Evolutionary conservation across 768 basidiomycete species (phyloP).

Genomic region (Lyophyllum semitale): DNA sequence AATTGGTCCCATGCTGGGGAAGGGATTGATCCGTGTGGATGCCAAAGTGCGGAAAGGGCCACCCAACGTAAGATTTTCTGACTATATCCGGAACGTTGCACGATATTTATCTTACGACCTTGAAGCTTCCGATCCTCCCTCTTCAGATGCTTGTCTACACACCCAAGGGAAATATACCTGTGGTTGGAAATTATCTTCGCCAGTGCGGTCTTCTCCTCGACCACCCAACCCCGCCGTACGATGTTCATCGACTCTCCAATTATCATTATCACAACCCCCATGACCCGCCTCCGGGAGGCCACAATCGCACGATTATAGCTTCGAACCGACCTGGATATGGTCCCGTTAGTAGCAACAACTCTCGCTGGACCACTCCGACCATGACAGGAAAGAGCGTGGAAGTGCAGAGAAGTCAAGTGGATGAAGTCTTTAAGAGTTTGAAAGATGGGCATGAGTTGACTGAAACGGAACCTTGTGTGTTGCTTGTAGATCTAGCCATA

Average conservation of each 20-base stretch:
- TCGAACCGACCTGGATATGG: constrained; percentile 43
- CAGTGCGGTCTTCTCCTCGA: constrained; percentile 71
- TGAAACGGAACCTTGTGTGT: constrained; percentile 84
- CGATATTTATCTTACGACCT: background rate
- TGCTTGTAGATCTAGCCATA: background rate
- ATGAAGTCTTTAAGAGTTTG: constrained; percentile 89
- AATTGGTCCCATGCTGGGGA: constrained; percentile 82
- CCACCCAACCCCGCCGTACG: constrained; percentile 74
- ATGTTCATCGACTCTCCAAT: constrained; percentile 58
- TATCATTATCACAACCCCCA: constrained; percentile 89
- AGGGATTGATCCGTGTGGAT: constrained; percentile 80
- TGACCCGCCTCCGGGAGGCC: constrained; percentile 74
- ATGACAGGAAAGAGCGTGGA: constrained; percentile 80
- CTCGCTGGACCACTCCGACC: constrained; percentile 60
- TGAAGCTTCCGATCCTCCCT: constrained; percentile 77
- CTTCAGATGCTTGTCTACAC: constrained; percentile 90
- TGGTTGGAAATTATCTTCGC: constrained; percentile 77
- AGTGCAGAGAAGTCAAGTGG: constrained; percentile 90
- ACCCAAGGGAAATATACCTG: constrained; percentile 87
- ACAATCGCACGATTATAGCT: constrained; percentile 41
- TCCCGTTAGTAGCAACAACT: constrained; percentile 28
- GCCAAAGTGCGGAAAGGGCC: constrained; percentile 70
- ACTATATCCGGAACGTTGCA: constrained; percentile 19
- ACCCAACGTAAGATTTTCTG: constrained; percentile 47
- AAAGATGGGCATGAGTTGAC: constrained; percentile 83